Percentiles rank a stretch among this genome's conserved stretches.
Evolutionary conservation across 257 asterid species (phyloP).

Genomic region (Capsicum baccatum): DNA sequence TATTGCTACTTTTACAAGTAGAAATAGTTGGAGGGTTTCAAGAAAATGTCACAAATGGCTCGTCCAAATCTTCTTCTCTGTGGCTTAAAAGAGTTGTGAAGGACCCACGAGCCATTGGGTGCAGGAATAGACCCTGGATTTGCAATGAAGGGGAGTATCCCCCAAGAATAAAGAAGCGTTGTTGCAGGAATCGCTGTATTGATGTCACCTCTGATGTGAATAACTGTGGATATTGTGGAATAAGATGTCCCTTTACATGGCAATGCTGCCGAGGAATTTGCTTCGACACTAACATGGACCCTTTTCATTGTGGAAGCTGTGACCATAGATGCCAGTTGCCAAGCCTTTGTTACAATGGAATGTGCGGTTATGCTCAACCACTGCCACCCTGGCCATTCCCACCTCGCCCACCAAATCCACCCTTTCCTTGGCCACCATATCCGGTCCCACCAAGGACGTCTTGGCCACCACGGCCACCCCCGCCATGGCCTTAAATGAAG

Average conservation of each 20-base stretch:
- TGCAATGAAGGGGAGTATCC: slow-evolving; percentile 46
- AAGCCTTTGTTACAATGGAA: slow-evolving; percentile 52
- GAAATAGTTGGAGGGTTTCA: slow-evolving; percentile 12
- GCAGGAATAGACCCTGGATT: slow-evolving; percentile 68
- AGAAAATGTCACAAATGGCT: slow-evolving; percentile 34
- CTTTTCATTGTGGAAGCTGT: slow-evolving; percentile 68
- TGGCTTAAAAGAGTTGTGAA: slow-evolving; percentile 43
- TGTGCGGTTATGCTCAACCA: slow-evolving; percentile 71
- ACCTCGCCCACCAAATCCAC: slow-evolving; percentile 30
- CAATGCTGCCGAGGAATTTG: slow-evolving; percentile 72
- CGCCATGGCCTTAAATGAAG: neutral
- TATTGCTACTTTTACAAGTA: neutral
- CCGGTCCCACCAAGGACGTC: slow-evolving; percentile 22
- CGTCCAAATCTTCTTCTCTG: slow-evolving; percentile 41
- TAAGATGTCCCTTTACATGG: slow-evolving; percentile 64
- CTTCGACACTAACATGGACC: slow-evolving; percentile 49
- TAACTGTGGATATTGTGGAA: slow-evolving; percentile 71
- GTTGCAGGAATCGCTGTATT: slow-evolving; percentile 70
- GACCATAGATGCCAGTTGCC: slow-evolving; percentile 50
- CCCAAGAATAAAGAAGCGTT: slow-evolving; percentile 39
- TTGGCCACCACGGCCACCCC: slow-evolving; percentile 30
- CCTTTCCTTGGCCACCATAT: slow-evolving; percentile 29
- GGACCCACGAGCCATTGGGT: slow-evolving; percentile 52
- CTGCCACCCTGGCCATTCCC: slow-evolving; percentile 55
- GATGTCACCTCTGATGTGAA: slow-evolving; percentile 58